Evolutionary conservation across 1,284 basidiomycete genomes (phyloP).

Genomic region (Flammula alnicola): DNA sequence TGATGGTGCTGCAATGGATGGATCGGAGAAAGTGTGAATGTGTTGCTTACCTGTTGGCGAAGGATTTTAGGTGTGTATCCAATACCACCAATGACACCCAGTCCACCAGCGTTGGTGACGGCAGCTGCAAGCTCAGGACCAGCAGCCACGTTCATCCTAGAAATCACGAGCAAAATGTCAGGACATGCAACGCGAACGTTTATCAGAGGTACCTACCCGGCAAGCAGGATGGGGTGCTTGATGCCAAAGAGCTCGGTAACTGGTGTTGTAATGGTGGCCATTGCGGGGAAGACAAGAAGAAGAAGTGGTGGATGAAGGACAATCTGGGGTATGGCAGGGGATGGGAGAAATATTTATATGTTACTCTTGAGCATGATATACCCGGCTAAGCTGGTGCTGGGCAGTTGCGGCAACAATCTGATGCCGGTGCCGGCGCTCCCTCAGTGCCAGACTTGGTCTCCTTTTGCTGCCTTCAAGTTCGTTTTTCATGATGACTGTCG

Average conservation of each 20-base stretch:
- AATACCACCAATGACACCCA: slow-evolving; percentile 88
- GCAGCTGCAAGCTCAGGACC: slow-evolving; percentile 88
- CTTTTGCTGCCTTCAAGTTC: no score
- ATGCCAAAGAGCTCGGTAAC: slow-evolving; percentile 86
- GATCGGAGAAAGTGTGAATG: not conserved
- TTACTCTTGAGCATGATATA: slow-evolving; percentile 23
- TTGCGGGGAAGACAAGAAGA: slow-evolving; percentile 30
- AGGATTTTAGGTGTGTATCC: slow-evolving; percentile 81
- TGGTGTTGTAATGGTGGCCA: slow-evolving; percentile 71
- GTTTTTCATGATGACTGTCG: no score
- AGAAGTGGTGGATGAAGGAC: slow-evolving; percentile 6
- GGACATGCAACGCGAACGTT: not conserved
- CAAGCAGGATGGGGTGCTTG: slow-evolving; percentile 87
- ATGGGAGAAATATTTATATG: slow-evolving; percentile 21
- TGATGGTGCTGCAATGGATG: not conserved
- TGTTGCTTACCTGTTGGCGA: slow-evolving; percentile 61
- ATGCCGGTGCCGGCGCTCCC: slow-evolving; percentile 12
- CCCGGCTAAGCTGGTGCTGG: not conserved
- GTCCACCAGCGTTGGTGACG: slow-evolving; percentile 84
- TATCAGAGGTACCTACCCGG: slow-evolving; percentile 51
- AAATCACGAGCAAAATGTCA: slow-evolving; percentile 9
- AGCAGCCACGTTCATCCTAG: slow-evolving; percentile 86
- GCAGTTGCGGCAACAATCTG: slow-evolving; percentile 8
- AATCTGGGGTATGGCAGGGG: slow-evolving; percentile 13
- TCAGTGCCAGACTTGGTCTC: not conserved